These are phyloP conservation scores for Plantago elongata DNA, from an alignment of 257 asterid species.

Conservation along the genomic window DNA sequence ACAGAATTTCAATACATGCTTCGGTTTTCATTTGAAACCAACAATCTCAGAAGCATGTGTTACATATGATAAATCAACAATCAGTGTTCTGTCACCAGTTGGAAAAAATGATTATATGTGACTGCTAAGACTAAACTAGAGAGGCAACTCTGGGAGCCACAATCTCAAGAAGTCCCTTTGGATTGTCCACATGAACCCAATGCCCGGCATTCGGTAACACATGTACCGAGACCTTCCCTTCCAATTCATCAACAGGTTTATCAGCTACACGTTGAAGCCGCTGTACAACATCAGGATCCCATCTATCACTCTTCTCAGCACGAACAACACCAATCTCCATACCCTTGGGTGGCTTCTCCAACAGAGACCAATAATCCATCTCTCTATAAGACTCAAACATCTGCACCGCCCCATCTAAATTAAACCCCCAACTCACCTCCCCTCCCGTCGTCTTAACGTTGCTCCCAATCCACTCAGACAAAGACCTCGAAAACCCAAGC, in stretches of 20 bases:
- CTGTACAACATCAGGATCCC: constrained; percentile 51
- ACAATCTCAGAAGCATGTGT: no score
- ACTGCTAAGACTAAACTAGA: constrained; percentile 28
- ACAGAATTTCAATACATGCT: no score
- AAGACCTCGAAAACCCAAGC: constrained; percentile 82
- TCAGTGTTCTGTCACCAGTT: no score
- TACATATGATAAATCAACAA: no score
- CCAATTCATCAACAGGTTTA: constrained; percentile 32
- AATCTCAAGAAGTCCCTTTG: constrained; percentile 81
- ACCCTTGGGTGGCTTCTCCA: constrained; percentile 66
- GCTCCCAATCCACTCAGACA: constrained; percentile 90
- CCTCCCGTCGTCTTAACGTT: constrained; percentile 79
- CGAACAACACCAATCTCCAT: constrained; percentile 66
- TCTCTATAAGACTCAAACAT: constrained; percentile 94
- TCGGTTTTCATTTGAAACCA: no score
- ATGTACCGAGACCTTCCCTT: constrained; percentile 56
- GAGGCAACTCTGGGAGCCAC: constrained; percentile 70
- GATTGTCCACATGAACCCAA: constrained; percentile 98
- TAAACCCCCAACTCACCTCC: constrained; percentile 67
- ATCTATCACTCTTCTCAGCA: constrained; percentile 88
- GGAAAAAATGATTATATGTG: no score
- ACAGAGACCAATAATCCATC: constrained; percentile 59
- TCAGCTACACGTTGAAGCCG: constrained; percentile 46
- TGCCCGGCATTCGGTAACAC: constrained; percentile 83
- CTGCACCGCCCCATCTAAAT: constrained; percentile 80